These are phyloP conservation scores for Oryza glaberrima DNA, from an alignment of 176 grass and related monocot genomes.

Conservation along the genomic window DNA sequence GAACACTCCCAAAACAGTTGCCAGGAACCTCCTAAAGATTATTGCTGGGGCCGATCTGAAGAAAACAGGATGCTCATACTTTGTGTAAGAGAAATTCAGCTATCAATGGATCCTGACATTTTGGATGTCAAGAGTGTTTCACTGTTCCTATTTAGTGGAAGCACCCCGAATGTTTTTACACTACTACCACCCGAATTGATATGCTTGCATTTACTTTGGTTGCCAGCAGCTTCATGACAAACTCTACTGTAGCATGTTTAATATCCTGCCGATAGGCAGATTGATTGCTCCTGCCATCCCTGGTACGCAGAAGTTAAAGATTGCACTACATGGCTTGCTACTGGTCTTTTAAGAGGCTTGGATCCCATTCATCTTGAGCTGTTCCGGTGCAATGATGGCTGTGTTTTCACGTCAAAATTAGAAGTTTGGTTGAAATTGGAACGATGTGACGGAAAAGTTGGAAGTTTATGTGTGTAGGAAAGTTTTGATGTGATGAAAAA, in stretches of 20 bases:
- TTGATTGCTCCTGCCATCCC: constrained; percentile 37
- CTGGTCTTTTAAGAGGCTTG: not conserved
- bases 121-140: not conserved
- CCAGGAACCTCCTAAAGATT: not conserved
- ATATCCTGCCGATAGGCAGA: constrained; percentile 9
- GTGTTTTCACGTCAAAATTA: no score
- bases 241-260: constrained; percentile 1
- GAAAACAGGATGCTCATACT: not conserved
- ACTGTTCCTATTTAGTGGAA: no score
- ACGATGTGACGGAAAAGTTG: no score
- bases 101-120: not conserved
- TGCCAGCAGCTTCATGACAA: not conserved
- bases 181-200: not conserved
- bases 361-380: not conserved
- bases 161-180: not conserved
- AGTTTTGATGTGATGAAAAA: no score
- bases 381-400: not conserved
- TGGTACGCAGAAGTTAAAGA: constrained; percentile 28
- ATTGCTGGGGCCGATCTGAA: not conserved
- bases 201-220: not conserved
- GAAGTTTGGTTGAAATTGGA: no score
- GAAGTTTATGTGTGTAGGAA: no score
- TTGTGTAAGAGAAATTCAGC: not conserved
- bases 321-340: constrained; percentile 20
- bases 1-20: not conserved